Evolutionary conservation across 345 rosid species (phyloP), one percentile per base, ranked within the genome.

Genomic region (Gossypium bickii): DNA sequence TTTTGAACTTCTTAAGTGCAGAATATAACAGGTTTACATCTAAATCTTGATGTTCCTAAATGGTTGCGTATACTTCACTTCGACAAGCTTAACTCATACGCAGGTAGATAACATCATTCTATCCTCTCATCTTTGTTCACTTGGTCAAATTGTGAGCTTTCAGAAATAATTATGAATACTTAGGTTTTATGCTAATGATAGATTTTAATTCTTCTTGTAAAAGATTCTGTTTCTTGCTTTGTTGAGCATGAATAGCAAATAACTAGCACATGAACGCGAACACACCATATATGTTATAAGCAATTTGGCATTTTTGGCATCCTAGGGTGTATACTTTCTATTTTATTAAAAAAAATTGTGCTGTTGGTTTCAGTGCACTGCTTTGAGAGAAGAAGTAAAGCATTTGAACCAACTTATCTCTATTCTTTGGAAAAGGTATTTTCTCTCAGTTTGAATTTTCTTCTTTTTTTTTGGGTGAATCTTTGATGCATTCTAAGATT

Each of bases 361-460:
- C 57, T 79, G 13, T 74, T 76, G 77, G 49, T 76, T 89, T 74
- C 94, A 93, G 98, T 87, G 81, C 86, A 80, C 59, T 89, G 95
- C 91, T 94, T 90, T 71, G 99, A 93, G 84, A 83, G 82, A 71
- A 88, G 83, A 83, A 89, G 86, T 79, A 87, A 89, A 82, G 93
- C 83, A 63, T 93, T 89, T 85, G 99, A 93, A 78, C 97, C 99
- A 70, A 86, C 90, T 60, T 95, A 91, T 82, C 76, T 95, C 64
- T 95, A 93, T 83, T 90, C 97, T 49, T 88, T 85, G 89, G 98
- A 95, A 77, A 95, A 96, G 97, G 99, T 95, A 76, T 73, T 29
- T 45, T 60, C 68, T 77, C 20, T 65, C 56, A 67, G 38, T 44
- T 24, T 55, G 41, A 68, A 22, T n/a, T 41, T 73, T 59, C 34